These are phyloP conservation scores for Achlya hypogyna DNA, from an alignment of 352 stramenopile genomes.

Conservation along the genomic window DNA sequence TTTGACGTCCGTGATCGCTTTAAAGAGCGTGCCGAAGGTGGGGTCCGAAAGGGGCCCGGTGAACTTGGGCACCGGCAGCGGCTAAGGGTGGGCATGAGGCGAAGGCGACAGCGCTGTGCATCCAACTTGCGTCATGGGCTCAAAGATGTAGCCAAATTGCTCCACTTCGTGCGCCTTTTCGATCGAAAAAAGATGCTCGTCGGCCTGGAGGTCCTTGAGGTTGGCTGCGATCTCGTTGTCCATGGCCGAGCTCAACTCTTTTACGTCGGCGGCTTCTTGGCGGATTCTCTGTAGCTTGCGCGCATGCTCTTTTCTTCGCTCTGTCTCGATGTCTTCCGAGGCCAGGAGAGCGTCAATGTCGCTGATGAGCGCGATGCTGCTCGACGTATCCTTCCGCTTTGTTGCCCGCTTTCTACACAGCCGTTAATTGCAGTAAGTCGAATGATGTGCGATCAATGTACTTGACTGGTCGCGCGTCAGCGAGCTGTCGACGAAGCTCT, in stretches of 20 bases:
- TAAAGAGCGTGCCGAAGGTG: constrained; percentile 47
- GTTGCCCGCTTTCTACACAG: not conserved
- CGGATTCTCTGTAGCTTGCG: constrained; percentile 47
- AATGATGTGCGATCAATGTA: not conserved
- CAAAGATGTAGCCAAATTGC: constrained; percentile 79
- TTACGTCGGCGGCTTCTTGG: constrained; percentile 32
- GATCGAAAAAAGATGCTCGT: constrained; percentile 13
- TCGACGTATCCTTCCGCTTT: not conserved
- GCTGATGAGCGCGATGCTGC: not conserved
- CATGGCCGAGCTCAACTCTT: constrained; percentile 16
- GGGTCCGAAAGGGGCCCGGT: constrained; percentile 48
- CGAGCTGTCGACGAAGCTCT: not conserved
- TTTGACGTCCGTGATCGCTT: constrained; percentile 31
- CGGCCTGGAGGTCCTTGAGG: constrained; percentile 27
- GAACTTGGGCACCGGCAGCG: constrained; percentile 45
- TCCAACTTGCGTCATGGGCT: constrained; percentile 49
- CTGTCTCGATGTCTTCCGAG: constrained; percentile 46
- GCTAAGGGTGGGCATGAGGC: constrained; percentile 21
- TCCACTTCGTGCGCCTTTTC: constrained; percentile 24
- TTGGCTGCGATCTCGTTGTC: constrained; percentile 50
- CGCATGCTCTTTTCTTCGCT: constrained; percentile 45
- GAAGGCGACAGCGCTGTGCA: not conserved
- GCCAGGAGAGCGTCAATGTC: constrained; percentile 66
- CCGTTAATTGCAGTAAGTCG: not conserved
- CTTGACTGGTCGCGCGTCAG: not conserved